A percentile compares a stretch with the other conserved stretches of the same genome.
phyloP scores from a whole-genome alignment of 2,329 filamentous ascomycete species.

The Phialemoniopsis sp. region DNA sequence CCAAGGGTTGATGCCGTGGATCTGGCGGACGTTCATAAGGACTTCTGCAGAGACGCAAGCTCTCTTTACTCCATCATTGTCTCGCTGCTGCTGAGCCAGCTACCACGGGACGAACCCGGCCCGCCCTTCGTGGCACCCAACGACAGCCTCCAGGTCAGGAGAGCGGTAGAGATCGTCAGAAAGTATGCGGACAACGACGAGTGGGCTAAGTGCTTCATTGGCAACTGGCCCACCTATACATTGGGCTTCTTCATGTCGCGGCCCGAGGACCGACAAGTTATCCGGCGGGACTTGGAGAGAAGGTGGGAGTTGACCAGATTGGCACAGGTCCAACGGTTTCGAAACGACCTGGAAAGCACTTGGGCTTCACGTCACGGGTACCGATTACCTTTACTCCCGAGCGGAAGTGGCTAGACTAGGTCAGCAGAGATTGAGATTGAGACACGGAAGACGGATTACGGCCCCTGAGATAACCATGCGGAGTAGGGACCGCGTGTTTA shows the following conservation, averaged over 20 bases:
- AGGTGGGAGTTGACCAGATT: conserved; percentile 12
- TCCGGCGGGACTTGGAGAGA: conserved; percentile 10
- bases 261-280: conserved; percentile 7
- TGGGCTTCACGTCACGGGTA: conserved; percentile 5
- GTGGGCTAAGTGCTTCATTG: conserved; percentile 6
- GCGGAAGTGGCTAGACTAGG: too few species aligned
- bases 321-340: conserved; percentile 10
- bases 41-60: conserved; percentile 10
- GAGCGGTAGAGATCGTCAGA: conserved; percentile 8
- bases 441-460: too few species aligned
- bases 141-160: too few species aligned
- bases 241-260: too few species aligned
- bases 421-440: too few species aligned
- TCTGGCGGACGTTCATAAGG: conserved; percentile 2
- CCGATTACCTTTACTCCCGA: too few species aligned
- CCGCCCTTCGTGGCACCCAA: too few species aligned
- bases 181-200: conserved; percentile 6
- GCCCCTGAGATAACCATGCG: too few species aligned
- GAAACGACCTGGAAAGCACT: conserved; percentile 11
- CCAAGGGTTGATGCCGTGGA: too few species aligned
- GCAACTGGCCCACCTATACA: too few species aligned
- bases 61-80: conserved; percentile 12
- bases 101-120: neutral
- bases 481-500: too few species aligned
- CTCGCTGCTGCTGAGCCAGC: conserved; percentile 12